Evolutionary conservation across 2,329 filamentous ascomycete genomes (phyloP), one percentile per base, ranked within the genome.

Genomic region (Alternaria brassicae): DNA sequence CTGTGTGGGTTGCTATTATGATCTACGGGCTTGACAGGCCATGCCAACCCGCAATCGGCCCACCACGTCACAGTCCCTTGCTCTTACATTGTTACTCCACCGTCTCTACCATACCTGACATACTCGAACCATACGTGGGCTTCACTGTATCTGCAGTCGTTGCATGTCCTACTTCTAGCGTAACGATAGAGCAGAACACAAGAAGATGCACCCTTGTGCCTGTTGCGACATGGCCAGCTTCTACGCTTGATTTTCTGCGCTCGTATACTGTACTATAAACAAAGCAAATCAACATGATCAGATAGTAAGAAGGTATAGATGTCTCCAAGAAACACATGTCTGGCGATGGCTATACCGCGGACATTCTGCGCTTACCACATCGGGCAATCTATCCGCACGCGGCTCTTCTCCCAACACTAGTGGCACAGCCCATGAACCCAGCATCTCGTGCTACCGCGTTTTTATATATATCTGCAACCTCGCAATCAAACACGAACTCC

Each of bases 401-500:
- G 52, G 34, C 40, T 41, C 48, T 19, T 34, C 48, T n/a, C 32
- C 30, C 49, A 37, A 48, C 53, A 25, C 53, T 69, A 65, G 62
- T 58, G 58, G 49, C 53, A 53, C 58, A 59, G 47, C 59, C 62
- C 49, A 40, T 45, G 51, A 54, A 50, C 54, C 61, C 53, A 61
- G 51, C 59, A 61, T 49, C 54, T 57, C 27, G 58, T 67, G 53
- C 53, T 66, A 60, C 44, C 52, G 52, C 55, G 58, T 63, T 65
- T 67, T 61, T 65, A 69, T 66, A 65, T 66, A 65, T 49, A 58
- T 53, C 59, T 62, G 56, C 44, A 57, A 62, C 58, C 51, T 58
- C 58, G 32, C 62, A 60, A 49, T 56, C 30, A 56, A 45, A 57
- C 57, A n/a, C 40, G 23, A 34, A 27, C 19, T 10, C 21, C 41